Evolutionary conservation across 2,329 filamentous ascomycete species (phyloP).

Genomic region (Neonectria hederae): DNA sequence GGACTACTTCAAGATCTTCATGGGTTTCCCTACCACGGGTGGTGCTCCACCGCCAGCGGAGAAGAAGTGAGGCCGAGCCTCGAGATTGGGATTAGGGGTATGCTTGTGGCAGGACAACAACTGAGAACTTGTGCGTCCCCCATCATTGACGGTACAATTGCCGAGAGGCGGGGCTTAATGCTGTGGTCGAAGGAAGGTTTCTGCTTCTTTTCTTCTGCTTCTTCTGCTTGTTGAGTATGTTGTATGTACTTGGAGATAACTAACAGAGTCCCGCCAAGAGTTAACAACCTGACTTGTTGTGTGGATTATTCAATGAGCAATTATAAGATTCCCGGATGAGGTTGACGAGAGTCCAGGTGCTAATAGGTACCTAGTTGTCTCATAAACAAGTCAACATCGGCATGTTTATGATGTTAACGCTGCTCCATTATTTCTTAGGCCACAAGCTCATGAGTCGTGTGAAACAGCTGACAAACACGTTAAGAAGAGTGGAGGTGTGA

Average conservation of each 20-base stretch:
- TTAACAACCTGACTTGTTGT: not conserved
- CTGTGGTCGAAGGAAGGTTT: not conserved
- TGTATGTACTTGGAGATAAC: not conserved
- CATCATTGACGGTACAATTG: not conserved
- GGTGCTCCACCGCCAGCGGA: slow-evolving; percentile 67
- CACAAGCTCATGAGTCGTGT: not conserved
- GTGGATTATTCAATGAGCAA: not conserved
- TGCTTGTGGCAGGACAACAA: not conserved
- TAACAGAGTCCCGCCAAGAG: not conserved
- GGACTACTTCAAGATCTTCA: slow-evolving; percentile 91
- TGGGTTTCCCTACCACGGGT: slow-evolving; percentile 86
- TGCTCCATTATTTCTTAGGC: slow-evolving; percentile 1
- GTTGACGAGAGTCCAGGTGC: not conserved
- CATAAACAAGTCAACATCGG: not conserved
- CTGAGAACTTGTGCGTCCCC: not conserved
- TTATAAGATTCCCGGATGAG: not conserved
- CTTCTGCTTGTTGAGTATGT: not conserved
- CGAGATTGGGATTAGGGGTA: not conserved
- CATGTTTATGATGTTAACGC: not conserved
- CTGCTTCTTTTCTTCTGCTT: not conserved
- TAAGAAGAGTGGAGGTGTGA: not conserved
- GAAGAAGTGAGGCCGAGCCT: slow-evolving; percentile 49
- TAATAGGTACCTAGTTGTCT: not conserved
- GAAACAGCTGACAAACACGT: not conserved
- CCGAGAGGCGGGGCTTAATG: not conserved